These are phyloP conservation scores for Alternaria ethzedia DNA, from an alignment of 2,329 filamentous ascomycete genomes.

Conservation along the genomic window DNA sequence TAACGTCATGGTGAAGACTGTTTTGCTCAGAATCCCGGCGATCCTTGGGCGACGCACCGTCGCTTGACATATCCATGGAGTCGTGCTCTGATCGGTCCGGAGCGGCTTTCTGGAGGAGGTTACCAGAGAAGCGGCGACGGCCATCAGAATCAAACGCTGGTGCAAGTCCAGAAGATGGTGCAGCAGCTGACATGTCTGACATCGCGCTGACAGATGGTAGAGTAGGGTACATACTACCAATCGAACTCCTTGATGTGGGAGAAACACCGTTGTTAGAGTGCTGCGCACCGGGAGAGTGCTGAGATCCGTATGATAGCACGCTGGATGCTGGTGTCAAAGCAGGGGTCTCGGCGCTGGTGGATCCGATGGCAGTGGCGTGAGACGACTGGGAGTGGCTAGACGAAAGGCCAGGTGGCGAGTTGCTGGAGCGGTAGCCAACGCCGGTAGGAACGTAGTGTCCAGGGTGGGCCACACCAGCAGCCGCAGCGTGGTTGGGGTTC, in stretches of 20 bases:
- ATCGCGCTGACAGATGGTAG: slow-evolving; percentile 74
- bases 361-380: slow-evolving; percentile 54
- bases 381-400: slow-evolving; percentile 56
- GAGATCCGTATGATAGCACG: slow-evolving; percentile 77
- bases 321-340: slow-evolving; percentile 79
- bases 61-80: slow-evolving; percentile 52
- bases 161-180: slow-evolving; percentile 72
- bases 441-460: slow-evolving; percentile 68
- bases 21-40: slow-evolving; percentile 45
- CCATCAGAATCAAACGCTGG: slow-evolving; percentile 66
- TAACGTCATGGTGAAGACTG: slow-evolving; percentile 46
- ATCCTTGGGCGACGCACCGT: slow-evolving; percentile 39
- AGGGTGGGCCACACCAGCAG: slow-evolving; percentile 77
- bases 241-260: slow-evolving; percentile 64
- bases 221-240: slow-evolving; percentile 73
- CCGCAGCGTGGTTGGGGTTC: slow-evolving; percentile 80
- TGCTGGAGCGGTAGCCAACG: slow-evolving; percentile 61
- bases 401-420: slow-evolving; percentile 59
- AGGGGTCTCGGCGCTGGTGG: slow-evolving; percentile 66
- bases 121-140: slow-evolving; percentile 66
- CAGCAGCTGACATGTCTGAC: slow-evolving; percentile 65
- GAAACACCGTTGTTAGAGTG: slow-evolving; percentile 63
- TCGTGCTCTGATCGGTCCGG: slow-evolving; percentile 42
- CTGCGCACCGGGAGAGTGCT: slow-evolving; percentile 76
- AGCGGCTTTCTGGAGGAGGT: slow-evolving; percentile 60